Evolutionary conservation across 768 basidiomycete species (phyloP), one percentile per base, ranked within the genome.

Genomic region (Kwoniella sp.): DNA sequence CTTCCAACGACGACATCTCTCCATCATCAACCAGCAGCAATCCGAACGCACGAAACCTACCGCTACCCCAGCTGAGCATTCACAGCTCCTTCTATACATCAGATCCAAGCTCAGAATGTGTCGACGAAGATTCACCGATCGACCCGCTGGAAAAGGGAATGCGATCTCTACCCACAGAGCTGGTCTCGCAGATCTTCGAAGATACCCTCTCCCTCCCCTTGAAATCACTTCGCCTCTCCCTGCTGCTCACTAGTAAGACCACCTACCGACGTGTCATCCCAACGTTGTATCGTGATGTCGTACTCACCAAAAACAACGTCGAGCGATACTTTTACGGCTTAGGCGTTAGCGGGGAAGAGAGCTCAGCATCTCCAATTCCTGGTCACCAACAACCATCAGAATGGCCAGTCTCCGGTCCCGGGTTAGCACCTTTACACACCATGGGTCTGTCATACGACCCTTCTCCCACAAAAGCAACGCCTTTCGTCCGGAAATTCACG

Each of bases 361-460:
- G 8, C 7, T 19, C 40, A 10, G 7, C 40, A 10, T 44, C 40
- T 44, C 17, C 17, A 10, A 3, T 19, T 9, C 8, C 40, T 4
- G 40, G 17, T 3, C 17, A 44, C 17, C 3, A 19, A 10, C 40
- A 4, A 9, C 40, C 40, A 3, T 21, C 22, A 36, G 24, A 9
- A 4, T 60, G 58, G 58, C 58, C 58, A 19, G 50, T 60, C 17
- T 50, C 48, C 26, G 58, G 58, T 22, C 49, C 58, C 24, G 58
- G 58, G 37, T 29, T 60, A 40, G 50, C 50, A 7, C 58, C 58
- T 0, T 21, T 60, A 17, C 22, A 29, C 29, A 24, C n/a, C 19
- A 51, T 60, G 19, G 58, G 58, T 10, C 27, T 60, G 10, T 60
- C 58, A 0, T 51, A 40, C 26, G 49, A 60, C 17, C 58, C 58